These are phyloP conservation scores for Ascochyta clinopodiicola DNA, from an alignment of 2,329 filamentous ascomycete species.

Conservation along the genomic window DNA sequence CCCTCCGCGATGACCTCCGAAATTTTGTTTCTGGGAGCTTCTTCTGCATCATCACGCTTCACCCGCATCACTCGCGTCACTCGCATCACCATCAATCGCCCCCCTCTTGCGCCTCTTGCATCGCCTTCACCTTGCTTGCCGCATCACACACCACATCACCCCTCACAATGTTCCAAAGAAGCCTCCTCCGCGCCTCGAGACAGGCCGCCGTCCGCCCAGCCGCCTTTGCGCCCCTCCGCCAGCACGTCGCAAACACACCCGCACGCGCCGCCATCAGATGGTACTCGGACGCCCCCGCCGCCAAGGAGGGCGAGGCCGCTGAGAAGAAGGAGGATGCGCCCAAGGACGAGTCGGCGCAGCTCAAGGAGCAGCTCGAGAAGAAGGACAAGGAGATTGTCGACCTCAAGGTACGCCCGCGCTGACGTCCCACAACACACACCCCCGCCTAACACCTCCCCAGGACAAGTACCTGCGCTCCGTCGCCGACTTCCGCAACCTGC, in stretches of 20 bases:
- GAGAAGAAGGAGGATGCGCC: constrained; percentile 56
- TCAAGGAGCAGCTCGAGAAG: constrained; percentile 72
- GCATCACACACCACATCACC: constrained; percentile 14
- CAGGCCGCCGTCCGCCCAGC: constrained; percentile 52
- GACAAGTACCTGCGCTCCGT: constrained; percentile 94
- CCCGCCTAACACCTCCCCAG: constrained; percentile 55
- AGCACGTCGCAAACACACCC: constrained; percentile 43
- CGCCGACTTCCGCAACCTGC: constrained; percentile 97
- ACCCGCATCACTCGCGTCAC: constrained; percentile 1
- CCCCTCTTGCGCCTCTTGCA: constrained; percentile 2
- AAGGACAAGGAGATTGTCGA: constrained; percentile 78
- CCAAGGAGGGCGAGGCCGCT: constrained; percentile 48
- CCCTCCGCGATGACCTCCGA: constrained; percentile 20
- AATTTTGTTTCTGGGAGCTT: constrained; percentile 29
- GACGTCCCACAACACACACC: background rate
- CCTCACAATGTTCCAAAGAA: constrained; percentile 58
- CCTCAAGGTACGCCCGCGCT: constrained; percentile 72
- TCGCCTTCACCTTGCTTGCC: too few species aligned
- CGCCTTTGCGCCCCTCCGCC: constrained; percentile 47
- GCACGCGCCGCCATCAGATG: constrained; percentile 48
- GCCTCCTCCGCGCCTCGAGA: constrained; percentile 56
- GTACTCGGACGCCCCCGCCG: constrained; percentile 57
- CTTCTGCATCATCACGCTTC: constrained; percentile 23
- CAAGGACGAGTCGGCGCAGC: constrained; percentile 36
- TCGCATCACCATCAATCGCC: background rate